A percentile compares a stretch with the other conserved stretches of the same genome.
Conservation (phyloP, 106 monocot species). For the Dendrobium nobile region DNA sequence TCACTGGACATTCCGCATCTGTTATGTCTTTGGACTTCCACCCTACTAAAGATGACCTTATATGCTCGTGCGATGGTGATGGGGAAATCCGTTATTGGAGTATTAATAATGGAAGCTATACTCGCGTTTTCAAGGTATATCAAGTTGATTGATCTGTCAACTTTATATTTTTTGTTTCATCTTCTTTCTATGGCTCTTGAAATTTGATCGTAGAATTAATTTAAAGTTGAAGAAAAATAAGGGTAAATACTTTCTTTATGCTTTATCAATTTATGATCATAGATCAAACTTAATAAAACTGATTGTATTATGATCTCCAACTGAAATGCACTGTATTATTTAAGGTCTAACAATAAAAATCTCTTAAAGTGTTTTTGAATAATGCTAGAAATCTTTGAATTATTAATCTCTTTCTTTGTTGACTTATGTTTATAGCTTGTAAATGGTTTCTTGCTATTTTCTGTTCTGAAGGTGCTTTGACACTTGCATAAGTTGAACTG, state of each 20-base stretch:
- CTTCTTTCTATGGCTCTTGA: not conserved
- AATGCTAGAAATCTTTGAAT: too few species aligned
- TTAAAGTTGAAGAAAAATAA: not conserved
- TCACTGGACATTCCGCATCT: conserved; percentile 70
- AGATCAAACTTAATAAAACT: not conserved
- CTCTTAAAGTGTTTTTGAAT: too few species aligned
- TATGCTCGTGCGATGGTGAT: conserved; percentile 74
- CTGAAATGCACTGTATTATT: too few species aligned
- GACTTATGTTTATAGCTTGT: too few species aligned
- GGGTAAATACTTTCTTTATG: not conserved
- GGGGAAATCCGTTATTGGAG: conserved; percentile 85
- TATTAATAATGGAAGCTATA: conserved; percentile 72
- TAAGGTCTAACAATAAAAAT: too few species aligned
- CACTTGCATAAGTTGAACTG: too few species aligned
- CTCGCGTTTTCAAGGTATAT: conserved; percentile 56
- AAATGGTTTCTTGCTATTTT: too few species aligned
- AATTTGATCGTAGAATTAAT: not conserved
- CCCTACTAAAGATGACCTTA: conserved; percentile 71
- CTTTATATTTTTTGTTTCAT: not conserved
- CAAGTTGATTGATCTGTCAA: not conserved
- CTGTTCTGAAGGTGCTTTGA: too few species aligned
- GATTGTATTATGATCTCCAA: not conserved
- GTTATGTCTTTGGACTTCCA: conserved; percentile 81
- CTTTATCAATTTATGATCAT: not conserved
- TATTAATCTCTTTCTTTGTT: too few species aligned